Evolutionary conservation across 148 eudicot genomes (phyloP).

Genomic region (Oxyria digyna): DNA sequence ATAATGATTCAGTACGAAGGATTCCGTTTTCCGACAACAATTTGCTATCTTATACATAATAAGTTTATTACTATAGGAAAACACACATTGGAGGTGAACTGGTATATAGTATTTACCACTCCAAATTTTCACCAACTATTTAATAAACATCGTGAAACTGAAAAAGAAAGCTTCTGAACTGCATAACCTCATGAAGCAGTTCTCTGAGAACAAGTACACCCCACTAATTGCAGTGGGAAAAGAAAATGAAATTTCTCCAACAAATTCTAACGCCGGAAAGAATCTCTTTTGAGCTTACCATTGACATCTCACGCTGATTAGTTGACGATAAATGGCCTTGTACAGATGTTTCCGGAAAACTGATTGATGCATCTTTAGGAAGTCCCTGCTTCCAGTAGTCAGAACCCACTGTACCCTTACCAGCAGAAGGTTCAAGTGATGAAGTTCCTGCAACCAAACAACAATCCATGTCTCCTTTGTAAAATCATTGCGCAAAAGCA

Average conservation of each 20-base stretch:
- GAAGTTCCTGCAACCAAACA: constrained; percentile 15
- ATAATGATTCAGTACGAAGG: neutral
- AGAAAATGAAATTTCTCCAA: constrained; percentile 26
- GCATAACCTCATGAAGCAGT: neutral
- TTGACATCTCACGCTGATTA: constrained; percentile 21
- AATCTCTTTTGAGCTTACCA: constrained; percentile 7
- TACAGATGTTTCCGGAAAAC: constrained; percentile 28
- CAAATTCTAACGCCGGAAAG: constrained; percentile 24
- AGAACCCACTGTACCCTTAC: constrained; percentile 32
- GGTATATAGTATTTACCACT: neutral
- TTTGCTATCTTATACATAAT: neutral
- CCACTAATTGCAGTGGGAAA: constrained; percentile 24
- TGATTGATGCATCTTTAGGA: constrained; percentile 18
- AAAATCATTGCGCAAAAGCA: neutral
- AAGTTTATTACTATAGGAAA: neutral
- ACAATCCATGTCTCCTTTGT: constrained; percentile 7
- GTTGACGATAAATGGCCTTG: constrained; percentile 21
- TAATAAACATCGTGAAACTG: neutral
- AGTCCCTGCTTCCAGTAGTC: constrained; percentile 43
- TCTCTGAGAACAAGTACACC: constrained; percentile 29
- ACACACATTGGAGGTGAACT: neutral
- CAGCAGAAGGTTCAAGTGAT: constrained; percentile 21
- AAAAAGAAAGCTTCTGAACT: neutral
- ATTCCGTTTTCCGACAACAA: no score
- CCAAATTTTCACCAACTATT: neutral